Conservation (phyloP, 768 basidiomycete species). For the Royoungia palumana region DNA sequence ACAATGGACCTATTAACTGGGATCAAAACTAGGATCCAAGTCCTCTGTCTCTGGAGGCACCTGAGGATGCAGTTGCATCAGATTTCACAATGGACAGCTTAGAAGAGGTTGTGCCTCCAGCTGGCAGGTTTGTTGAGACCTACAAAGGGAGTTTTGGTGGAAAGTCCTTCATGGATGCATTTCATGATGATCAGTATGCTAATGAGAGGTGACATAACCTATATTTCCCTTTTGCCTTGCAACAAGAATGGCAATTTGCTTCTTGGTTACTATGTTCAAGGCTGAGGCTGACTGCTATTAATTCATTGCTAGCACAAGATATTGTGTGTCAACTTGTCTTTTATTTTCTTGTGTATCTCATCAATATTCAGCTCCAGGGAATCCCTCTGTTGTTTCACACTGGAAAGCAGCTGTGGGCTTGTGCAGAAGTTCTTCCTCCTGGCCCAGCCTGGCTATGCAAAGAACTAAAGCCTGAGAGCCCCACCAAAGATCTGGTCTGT, state of each 20-base stretch:
- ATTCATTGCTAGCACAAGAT: background rate
- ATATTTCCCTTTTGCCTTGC: background rate
- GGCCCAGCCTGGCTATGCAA: constrained; percentile 2
- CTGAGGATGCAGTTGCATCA: no score
- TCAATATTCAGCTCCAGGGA: background rate
- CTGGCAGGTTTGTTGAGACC: background rate
- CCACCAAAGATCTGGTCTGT: constrained; percentile 23
- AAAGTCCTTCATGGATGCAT: background rate
- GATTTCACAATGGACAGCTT: no score
- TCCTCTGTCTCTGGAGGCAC: no score
- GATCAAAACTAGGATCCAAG: no score
- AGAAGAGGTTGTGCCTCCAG: no score
- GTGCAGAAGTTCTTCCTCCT: background rate
- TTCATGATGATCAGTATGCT: background rate
- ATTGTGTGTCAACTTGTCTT: background rate
- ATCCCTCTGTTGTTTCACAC: background rate
- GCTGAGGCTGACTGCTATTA: background rate
- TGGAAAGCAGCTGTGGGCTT: background rate
- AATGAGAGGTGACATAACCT: background rate
- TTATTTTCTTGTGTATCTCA: background rate
- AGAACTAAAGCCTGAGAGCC: background rate
- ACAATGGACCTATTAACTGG: no score
- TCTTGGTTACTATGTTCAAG: background rate
- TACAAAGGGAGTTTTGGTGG: background rate
- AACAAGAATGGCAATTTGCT: background rate